Base-by-base conservation (phyloP, 352 stramenopile genomes). In the Phytophthora megakarya region DNA sequence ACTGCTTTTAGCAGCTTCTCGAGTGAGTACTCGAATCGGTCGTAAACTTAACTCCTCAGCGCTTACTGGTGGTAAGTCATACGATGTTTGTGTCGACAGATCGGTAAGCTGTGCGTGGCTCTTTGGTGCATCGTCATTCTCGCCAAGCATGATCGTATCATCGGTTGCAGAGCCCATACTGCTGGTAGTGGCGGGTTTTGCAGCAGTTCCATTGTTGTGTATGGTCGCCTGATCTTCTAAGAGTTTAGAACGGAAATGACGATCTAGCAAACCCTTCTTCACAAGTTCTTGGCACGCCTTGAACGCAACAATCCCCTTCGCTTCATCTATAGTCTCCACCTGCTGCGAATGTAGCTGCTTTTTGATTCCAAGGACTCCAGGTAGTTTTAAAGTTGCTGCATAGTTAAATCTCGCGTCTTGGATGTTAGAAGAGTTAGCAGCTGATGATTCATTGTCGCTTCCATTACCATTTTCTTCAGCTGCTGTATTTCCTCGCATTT, bases 261-360 rank as follows among this genome's bases (percentile, higher is more conserved):
- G 80, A 55, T 96, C 87, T 12, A 96, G 46, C 4, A 90, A 48
- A 3, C 84, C 85, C 6, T 78, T 77, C 35, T 90, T 90, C 25
- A 91, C 42, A 4, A 96, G 50, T 39, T 90, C 79, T 69, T 90
- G 71, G 40, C 83, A 91, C 2, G 78, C 87, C 59, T 94, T 89
- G 49, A 91, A 96, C 4, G 87, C 85, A 7, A 88, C 86, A 51
- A 96, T 94, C 1, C 83, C 82, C 38, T 92, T 94, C 10, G 87
- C 85, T 68, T 92, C 79, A 0, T 70, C 62, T 33, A 88, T 72
- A 0, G 76, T 82, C 33, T 63, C 57, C 1, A 94, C 85, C 38
- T 86, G 85, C n/a, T 81, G 72, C 12, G 80, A 92, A 38, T 71
- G 58, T 3, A 92, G 71, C 45, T 87, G 67, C 19, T 85, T 86